Conservation (phyloP, 129 eudicot species). For the Flaveria robusta region DNA sequence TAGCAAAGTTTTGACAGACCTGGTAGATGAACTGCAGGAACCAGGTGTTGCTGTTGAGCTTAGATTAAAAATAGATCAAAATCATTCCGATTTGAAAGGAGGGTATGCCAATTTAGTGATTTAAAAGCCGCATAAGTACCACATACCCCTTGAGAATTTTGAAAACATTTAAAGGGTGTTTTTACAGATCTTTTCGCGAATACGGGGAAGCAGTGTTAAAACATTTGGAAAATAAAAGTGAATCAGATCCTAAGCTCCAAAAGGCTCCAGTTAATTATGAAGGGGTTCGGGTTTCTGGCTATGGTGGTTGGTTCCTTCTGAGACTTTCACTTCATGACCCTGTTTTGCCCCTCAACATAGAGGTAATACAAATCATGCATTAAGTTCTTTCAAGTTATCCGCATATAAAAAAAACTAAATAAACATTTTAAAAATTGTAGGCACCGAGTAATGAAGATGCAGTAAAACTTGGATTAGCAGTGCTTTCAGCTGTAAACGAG, state of each 20-base stretch:
- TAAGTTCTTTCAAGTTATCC: not conserved
- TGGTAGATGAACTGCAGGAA: slow-evolving; percentile 92
- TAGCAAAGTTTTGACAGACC: slow-evolving; percentile 86
- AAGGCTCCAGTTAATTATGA: slow-evolving; percentile 91
- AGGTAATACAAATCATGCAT: slow-evolving; percentile 46
- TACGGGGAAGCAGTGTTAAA: slow-evolving; percentile 89
- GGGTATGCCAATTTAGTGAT: slow-evolving; percentile 51
- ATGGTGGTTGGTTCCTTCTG: slow-evolving; percentile 97
- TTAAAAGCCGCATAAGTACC: slow-evolving; percentile 1
- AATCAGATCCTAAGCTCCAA: slow-evolving; percentile 76
- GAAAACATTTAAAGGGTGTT: slow-evolving; percentile 7
- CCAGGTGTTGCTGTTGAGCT: slow-evolving; percentile 84
- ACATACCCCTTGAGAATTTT: not conserved
- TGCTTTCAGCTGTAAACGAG: slow-evolving; percentile 65
- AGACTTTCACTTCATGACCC: slow-evolving; percentile 99
- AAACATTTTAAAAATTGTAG: slow-evolving; percentile 32
- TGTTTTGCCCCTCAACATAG: slow-evolving; percentile 94
- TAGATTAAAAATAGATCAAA: slow-evolving; percentile 77
- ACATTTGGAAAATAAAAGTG: slow-evolving; percentile 58
- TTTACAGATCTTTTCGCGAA: slow-evolving; percentile 80
- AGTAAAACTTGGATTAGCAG: slow-evolving; percentile 68
- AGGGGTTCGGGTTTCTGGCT: slow-evolving; percentile 94
- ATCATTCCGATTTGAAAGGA: slow-evolving; percentile 73
- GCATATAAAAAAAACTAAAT: not conserved
- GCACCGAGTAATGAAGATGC: slow-evolving; percentile 84